Base-by-base conservation (phyloP, 495 filamentous ascomycete species). In the Aspergillus baeticus region DNA sequence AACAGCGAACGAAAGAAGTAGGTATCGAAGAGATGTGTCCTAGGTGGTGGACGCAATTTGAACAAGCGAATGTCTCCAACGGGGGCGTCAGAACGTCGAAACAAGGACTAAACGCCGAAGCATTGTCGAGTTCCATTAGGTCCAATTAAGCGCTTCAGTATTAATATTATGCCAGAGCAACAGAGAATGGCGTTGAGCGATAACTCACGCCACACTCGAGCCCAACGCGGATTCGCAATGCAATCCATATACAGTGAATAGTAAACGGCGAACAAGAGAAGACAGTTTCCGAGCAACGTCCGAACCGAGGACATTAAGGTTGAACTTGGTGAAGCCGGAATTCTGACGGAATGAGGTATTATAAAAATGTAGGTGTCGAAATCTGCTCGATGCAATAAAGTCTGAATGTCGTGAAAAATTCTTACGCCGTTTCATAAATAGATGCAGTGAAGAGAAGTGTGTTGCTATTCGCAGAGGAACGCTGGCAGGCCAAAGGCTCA, bases 1-100 rank as follows among this genome's bases (percentile, higher is more conserved):
- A 70, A 70, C 57, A 78, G 68, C 69, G 74, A 74, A 69, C 63
- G 74, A 71, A 67, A 65, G 61, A 54, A 67, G 68, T 72, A 61
- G 67, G 68, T 69, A 69, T 55, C 26, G 62, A 69, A 70, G 45
- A 38, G 42, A 56, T 63, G 51, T 58, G 54, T 51, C 51, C 55
- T 51, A 43, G 50, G 51, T 47, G 14, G 50, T 50, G 60, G 57
- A 55, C 34, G 33, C 38, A 42, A 57, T 62, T 63, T 71, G 68
- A 69, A 71, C 67, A 78, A 77, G 71, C 74, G 75, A 77, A 69
- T 50, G 74, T 73, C 67, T 73, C 65, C 68, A 62, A 61, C 64
- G 65, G 60, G 48, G 56, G 56, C 52, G 50, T 54, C 61, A 29
- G 44, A 61, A 54, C 62, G 38, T 61, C 58, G 59, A n/a, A n/a